Base-by-base conservation (phyloP, 768 basidiomycete species). In the Macrolepiota fuliginosa region DNA sequence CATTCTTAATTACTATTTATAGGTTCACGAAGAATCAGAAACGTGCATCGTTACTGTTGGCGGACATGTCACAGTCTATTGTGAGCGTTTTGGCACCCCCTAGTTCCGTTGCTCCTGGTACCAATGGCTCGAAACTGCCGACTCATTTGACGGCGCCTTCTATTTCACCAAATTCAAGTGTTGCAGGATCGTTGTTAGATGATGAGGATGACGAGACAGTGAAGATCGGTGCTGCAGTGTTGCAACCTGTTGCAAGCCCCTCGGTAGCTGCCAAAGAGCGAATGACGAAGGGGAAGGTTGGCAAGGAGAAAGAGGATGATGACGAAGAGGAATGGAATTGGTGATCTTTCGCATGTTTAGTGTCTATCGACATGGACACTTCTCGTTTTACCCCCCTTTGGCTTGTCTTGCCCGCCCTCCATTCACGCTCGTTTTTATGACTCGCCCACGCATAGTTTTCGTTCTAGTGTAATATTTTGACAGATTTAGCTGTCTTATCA, bases 21-120 rank as follows among this genome's bases (percentile, higher is more conserved):
- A 91, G 89, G n/a, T 82, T 90, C 67, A 76, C 84, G 17, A 89
- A 86, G 65, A 79, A 76, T 66, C 87, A 87, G 62, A 89, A 88
- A 72, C 85, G 88, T 22, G 89, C 89, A 0, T 88, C 89, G 0
- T 65, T 82, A 1, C 77, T 91, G 32, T 68, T 91, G 56, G 82
- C 86, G 0, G 89, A 90, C 68, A 82, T 90, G 19, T 86, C 87
- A 4, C 79, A 81, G 63, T 79, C 82, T 42, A 75, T 87, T 37
- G 79, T 79, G 10, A 77, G 81, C 2, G 85, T 80, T 0, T 69
- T 85, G 12, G 67, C 71, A n/a, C 67, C 74, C 1, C 60, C 68
- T 6, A 60, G 61, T 15, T 54, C 64, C 52, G 10, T 46, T 19
- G 27, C 53, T 10, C 32, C 54, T 13, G 15, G 4, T 22, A 37